These are phyloP conservation scores for Ceriops tagal DNA, from an alignment of 345 rosid genomes.

Conservation along the genomic window DNA sequence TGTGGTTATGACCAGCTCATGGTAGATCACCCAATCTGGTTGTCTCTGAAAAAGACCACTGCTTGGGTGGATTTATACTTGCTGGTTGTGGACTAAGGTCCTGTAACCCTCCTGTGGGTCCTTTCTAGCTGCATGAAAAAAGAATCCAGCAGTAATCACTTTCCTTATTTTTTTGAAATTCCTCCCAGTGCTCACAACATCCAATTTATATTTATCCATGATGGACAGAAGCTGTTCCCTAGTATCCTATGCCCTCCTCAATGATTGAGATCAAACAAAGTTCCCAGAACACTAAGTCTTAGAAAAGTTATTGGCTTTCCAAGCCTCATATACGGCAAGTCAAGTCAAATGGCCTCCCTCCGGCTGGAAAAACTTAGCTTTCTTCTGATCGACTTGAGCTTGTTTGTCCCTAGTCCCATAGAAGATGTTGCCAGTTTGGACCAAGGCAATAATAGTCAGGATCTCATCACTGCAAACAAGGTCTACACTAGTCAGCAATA, in stretches of 20 bases:
- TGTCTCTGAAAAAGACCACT: constrained; percentile 90
- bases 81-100: constrained; percentile 80
- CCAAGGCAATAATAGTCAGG: constrained; percentile 83
- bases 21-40: constrained; percentile 95
- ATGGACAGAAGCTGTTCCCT: constrained; percentile 86
- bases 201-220: constrained; percentile 89
- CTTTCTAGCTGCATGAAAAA: constrained; percentile 75
- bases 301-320: constrained; percentile 86
- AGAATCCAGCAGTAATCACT: constrained; percentile 90
- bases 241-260: constrained; percentile 81
- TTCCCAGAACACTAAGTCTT: constrained; percentile 94
- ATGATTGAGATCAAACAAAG: constrained; percentile 72
- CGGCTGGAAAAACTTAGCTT: constrained; percentile 84
- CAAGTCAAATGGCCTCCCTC: constrained; percentile 95
- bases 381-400: constrained; percentile 93
- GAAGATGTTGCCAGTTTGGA: constrained; percentile 83
- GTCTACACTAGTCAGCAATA: constrained; percentile 92
- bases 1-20: constrained; percentile 89
- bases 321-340: constrained; percentile 87
- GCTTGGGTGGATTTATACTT: constrained; percentile 83
- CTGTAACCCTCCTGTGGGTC: constrained; percentile 90
- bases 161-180: constrained; percentile 71
- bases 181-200: constrained; percentile 74
- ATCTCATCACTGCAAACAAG: constrained; percentile 96
- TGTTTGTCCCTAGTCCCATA: constrained; percentile 91